phyloP scores from a whole-genome alignment of 2,329 filamentous ascomycete species.

The Aspergillus pseudoviridinutans region DNA sequence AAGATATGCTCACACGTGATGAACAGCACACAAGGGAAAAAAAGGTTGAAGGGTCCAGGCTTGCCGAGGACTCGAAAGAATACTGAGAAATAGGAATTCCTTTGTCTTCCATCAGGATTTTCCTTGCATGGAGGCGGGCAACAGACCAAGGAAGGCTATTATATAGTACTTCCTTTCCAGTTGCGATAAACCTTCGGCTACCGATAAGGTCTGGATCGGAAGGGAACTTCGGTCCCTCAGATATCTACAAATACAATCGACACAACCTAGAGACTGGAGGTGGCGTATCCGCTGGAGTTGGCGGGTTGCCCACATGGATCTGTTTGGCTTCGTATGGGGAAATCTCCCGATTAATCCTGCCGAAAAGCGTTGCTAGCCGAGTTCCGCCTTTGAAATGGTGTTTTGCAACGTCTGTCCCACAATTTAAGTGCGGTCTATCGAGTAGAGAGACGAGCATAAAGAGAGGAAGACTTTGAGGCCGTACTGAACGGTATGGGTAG shows the following conservation, averaged over 20 bases:
- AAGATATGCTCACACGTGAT: not conserved
- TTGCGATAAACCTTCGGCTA: slow-evolving; percentile 4
- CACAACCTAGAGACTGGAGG: slow-evolving; percentile 4
- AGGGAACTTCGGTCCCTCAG: slow-evolving; percentile 14
- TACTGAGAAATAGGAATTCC: not conserved
- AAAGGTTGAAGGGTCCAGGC: not conserved
- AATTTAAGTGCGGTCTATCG: not conserved
- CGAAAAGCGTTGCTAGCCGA: slow-evolving; percentile 20
- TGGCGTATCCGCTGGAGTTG: slow-evolving; percentile 9
- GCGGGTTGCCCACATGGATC: slow-evolving; percentile 1
- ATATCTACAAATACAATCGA: slow-evolving; percentile 1
- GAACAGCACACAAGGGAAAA: not conserved
- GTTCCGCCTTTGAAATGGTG: slow-evolving; percentile 18
- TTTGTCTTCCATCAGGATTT: not conserved
- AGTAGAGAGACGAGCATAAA: not conserved
- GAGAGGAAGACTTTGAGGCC: not conserved
- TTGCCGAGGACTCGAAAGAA: not conserved
- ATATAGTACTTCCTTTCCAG: slow-evolving; percentile 8
- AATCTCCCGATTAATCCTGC: slow-evolving; percentile 22
- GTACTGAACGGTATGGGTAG: not conserved
- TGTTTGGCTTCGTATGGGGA: slow-evolving; percentile 12
- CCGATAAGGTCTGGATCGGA: slow-evolving; percentile 14
- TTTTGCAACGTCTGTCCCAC: not conserved
- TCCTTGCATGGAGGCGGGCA: not conserved
- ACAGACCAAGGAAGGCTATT: not conserved